Evolutionary conservation across 768 basidiomycete species (phyloP), one percentile per base, ranked within the genome.

Genomic region (Lyophyllum decastes): DNA sequence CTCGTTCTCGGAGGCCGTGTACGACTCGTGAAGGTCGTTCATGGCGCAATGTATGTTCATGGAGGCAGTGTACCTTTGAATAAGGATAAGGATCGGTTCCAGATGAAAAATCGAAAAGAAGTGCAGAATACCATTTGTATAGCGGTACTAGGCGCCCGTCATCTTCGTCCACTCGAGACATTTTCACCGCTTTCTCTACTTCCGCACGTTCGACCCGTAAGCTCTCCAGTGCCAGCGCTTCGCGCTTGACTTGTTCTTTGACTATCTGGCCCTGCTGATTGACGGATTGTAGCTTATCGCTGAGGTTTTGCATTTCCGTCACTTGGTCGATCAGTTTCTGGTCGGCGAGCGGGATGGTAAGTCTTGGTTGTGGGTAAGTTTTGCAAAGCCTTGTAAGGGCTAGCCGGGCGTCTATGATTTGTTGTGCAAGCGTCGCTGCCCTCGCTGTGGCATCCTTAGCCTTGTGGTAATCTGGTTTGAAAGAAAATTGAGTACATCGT

Each of bases 381-480:
- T 94, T 89, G 19, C 91, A 85, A 17, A 95, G 84, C 1, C 94
- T 84, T 7, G 88, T 87, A 35, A 95, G 78, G 1, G 88, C 83
- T 4, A 94, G 82, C 34, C 90, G 87, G 34, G 92, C 85, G 66
- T 95, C 92, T 58, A 92, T 82, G 63, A 95, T 93, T 68, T 90
- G 82, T 55, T 90, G 84, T 0, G 89, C 82, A 1, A 93, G 81
- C 2, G 77, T 60, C 21, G 84, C 74, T 1, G 88, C 86, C 59
- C 83, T 81, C 22, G 75, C 72, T 0, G 84, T 80, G 8, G 82
- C 70, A 1, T 76, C 70, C 43, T 82, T 83, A 0, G 86, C 81
- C 60, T 80, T 82, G 40, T 75, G 70, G 64, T 87, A 89, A 58
- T 90, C 90, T 91, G 57, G n/a, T 8, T 16, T 5, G 30, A 12